Evolutionary conservation across 768 basidiomycete genomes (phyloP).

Genomic region (Suillus americanus): DNA sequence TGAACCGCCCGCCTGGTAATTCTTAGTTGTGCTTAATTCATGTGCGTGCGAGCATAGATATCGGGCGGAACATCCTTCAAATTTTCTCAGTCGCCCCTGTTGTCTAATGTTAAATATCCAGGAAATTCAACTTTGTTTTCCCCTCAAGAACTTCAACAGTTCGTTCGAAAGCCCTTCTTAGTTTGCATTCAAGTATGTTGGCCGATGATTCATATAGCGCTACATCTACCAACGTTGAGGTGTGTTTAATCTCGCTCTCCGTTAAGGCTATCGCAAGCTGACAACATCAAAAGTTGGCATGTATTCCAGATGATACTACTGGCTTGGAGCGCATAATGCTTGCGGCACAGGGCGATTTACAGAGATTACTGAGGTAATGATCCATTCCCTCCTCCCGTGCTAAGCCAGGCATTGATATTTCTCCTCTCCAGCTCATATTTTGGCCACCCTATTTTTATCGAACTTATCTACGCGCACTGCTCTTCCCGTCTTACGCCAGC

Average conservation of each 20-base stretch:
- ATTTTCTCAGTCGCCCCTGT: background rate
- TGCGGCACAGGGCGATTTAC: conserved; percentile 69
- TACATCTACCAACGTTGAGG: conserved; percentile 27
- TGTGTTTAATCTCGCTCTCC: background rate
- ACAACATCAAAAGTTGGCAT: conserved; percentile 20
- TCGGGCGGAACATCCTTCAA: conserved; percentile 5
- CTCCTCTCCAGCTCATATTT: conserved; percentile 56
- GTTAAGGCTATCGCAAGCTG: conserved; percentile 1
- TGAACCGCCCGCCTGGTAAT: background rate
- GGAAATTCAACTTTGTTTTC: background rate
- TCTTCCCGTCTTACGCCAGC: conserved; percentile 33
- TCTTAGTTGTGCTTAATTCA: background rate
- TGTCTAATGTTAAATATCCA: background rate
- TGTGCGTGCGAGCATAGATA: conserved; percentile 12
- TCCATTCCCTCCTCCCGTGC: background rate
- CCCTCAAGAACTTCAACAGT: conserved; percentile 16
- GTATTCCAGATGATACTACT: conserved; percentile 31
- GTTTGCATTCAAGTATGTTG: conserved; percentile 17
- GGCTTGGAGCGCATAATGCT: conserved; percentile 69
- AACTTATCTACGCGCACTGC: conserved; percentile 54
- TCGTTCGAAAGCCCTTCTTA: background rate
- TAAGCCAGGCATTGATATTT: background rate
- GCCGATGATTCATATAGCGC: conserved; percentile 24
- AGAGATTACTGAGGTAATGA: conserved; percentile 62
- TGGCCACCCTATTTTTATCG: conserved; percentile 56